Evolutionary conservation across 768 basidiomycete species (phyloP).

Genomic region (Leucosporidium creatinivorum): DNA sequence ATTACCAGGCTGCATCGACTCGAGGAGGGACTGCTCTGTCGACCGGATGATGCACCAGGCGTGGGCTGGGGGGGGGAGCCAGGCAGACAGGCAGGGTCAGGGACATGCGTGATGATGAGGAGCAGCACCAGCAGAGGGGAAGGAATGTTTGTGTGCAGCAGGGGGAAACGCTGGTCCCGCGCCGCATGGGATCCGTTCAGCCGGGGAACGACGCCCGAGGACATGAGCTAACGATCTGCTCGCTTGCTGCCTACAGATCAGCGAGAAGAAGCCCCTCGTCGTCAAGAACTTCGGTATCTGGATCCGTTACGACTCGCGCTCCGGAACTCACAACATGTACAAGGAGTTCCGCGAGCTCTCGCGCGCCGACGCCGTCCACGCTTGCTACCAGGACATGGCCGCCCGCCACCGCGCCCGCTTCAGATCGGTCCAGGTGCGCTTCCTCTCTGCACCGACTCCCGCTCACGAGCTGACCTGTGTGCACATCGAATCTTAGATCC

Average conservation of each 20-base stretch:
- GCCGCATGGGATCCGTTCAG: too few species aligned
- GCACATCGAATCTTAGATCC: slow-evolving; percentile 61
- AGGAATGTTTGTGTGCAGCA: not conserved
- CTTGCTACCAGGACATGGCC: slow-evolving; percentile 99
- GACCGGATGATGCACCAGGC: too few species aligned
- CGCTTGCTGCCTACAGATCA: slow-evolving; percentile 56
- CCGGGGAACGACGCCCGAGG: too few species aligned
- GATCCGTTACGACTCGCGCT: slow-evolving; percentile 98
- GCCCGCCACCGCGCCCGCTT: slow-evolving; percentile 98
- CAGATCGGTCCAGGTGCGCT: slow-evolving; percentile 87
- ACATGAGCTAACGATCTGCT: slow-evolving; percentile 3
- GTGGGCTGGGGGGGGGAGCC: slow-evolving; percentile 27
- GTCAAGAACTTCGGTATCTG: slow-evolving; percentile 99
- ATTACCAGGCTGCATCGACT: too few species aligned
- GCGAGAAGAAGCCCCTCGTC: slow-evolving; percentile 94
- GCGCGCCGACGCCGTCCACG: slow-evolving; percentile 90
- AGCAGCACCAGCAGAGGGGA: not conserved
- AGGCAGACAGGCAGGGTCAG: not conserved
- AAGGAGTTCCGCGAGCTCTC: slow-evolving; percentile 88
- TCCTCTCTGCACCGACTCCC: not conserved
- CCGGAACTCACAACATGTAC: slow-evolving; percentile 99
- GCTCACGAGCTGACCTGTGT: too few species aligned
- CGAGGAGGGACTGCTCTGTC: too few species aligned
- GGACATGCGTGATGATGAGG: too few species aligned
- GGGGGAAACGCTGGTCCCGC: too few species aligned